Base-by-base conservation (phyloP, 441 rosid species). In the Mallotus japonicus region DNA sequence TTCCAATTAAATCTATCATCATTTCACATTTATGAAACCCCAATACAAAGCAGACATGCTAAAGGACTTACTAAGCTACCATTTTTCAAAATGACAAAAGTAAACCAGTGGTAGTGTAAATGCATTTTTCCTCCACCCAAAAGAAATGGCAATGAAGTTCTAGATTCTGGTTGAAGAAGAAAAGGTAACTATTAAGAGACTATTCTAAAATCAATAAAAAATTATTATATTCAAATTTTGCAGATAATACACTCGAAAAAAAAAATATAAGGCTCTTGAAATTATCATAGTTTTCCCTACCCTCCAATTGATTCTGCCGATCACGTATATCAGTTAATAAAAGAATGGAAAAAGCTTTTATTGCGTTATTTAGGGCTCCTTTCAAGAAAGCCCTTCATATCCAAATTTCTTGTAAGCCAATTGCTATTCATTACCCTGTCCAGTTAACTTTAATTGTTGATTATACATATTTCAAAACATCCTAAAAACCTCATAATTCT, bases 1-100 rank as follows among this genome's bases (percentile, higher is more conserved):
- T 42, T 47, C 56, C 74, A 32, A 60, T 34, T 37, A 28, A n/a
- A 71, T 12, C 74, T 59, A 40, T 2, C n/a, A 50, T 17, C 24
- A 62, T 37, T 13, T 32, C 2, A 46, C 24, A 44, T 37, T 37
- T 37, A 4, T 37, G 40, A 37, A 37, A 37, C 6, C 6, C 40
- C 40, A 37, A 37, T 37, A 37, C 40, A 37, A 37, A 6, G 37
- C 32, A 32, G 13, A 32, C 20, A 40, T 28, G 32, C n/a, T 47
- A 32, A 50, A 66, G 12, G 4, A 28, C 17, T 28, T 47, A 13
- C 58, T 11, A 47, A 24, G n/a, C n/a, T 15, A 24, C 17, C 6
- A n/a, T 17, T 70, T 40, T 47, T 57, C 44, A 13, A 20, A 37
- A 5, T 61, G 19, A 17, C 14, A 69, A 57, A 9, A 22, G 8